phyloP scores from a whole-genome alignment of 139 green algal species.

The Micromonas commoda region DNA sequence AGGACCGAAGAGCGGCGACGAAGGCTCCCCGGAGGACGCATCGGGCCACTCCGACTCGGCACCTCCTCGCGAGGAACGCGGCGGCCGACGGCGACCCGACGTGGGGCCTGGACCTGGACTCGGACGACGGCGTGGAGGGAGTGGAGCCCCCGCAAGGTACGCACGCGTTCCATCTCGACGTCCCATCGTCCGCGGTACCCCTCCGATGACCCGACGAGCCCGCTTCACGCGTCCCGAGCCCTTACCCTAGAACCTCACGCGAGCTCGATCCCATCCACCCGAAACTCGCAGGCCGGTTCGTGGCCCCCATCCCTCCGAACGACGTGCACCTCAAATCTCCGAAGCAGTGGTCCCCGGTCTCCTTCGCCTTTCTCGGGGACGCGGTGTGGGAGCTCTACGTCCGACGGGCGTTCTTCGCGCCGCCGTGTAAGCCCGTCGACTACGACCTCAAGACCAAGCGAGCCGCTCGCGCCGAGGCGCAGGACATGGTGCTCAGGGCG shows the following conservation, averaged over 20 bases:
- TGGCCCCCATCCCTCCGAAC: neutral
- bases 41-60: too few relatives aligned
- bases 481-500: neutral
- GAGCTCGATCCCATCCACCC: too few relatives aligned
- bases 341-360: neutral
- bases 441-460: constrained; percentile 23
- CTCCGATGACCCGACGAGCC: too few relatives aligned
- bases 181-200: neutral
- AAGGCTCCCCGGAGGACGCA: too few relatives aligned
- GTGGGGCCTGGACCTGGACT: neutral
- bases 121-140: neutral
- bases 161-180: neutral
- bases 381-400: constrained; percentile 30
- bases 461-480: constrained; percentile 12
- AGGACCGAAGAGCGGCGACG: too few relatives aligned
- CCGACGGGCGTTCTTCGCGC: constrained; percentile 15
- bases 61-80: neutral
- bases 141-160: neutral
- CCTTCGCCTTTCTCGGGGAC: constrained; percentile 27
- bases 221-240: too few relatives aligned
- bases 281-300: too few relatives aligned
- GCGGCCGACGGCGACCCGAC: constrained; percentile 3
- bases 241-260: too few relatives aligned
- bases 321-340: neutral
- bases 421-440: neutral